These are phyloP conservation scores for Manihot esculenta DNA, from an alignment of 441 rosid genomes.

Conservation along the genomic window DNA sequence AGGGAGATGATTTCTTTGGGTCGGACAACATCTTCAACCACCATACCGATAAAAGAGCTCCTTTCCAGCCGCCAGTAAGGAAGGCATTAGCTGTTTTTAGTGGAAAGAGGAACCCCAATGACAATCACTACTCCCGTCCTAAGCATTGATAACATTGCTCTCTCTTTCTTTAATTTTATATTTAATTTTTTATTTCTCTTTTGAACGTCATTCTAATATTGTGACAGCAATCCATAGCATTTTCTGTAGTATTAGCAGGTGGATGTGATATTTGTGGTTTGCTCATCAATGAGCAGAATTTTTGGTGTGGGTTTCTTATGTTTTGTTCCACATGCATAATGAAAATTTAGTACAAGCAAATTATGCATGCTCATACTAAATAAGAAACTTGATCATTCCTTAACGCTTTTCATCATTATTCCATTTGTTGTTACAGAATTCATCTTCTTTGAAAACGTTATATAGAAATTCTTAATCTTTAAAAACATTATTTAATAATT, in stretches of 20 bases:
- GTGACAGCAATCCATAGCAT: neutral
- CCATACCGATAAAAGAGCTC: constrained; percentile 57
- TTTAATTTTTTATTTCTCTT: neutral
- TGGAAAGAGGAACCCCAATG: constrained; percentile 92
- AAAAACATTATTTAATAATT: too few species aligned
- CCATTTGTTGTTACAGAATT: too few species aligned
- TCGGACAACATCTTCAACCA: constrained; percentile 59
- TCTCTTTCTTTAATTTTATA: neutral
- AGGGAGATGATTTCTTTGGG: constrained; percentile 66
- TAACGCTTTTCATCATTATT: too few species aligned
- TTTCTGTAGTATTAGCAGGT: too few species aligned
- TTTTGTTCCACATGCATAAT: neutral
- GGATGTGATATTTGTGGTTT: neutral
- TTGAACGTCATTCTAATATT: neutral
- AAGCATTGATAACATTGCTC: constrained; percentile 38
- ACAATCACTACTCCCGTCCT: constrained; percentile 81
- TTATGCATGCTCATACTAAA: neutral
- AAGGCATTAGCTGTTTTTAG: constrained; percentile 80
- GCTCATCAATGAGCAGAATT: constrained; percentile 5
- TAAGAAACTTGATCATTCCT: neutral
- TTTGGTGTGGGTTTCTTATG: neutral
- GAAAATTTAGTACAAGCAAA: neutral
- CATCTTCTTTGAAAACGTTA: too few species aligned
- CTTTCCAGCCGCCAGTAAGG: constrained; percentile 80
- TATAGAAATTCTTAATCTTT: too few species aligned